A percentile compares a stretch with the other conserved stretches of the same genome.
Evolutionary conservation across 2,329 filamentous ascomycete species (phyloP).

Genomic region (Exophiala calicioides): DNA sequence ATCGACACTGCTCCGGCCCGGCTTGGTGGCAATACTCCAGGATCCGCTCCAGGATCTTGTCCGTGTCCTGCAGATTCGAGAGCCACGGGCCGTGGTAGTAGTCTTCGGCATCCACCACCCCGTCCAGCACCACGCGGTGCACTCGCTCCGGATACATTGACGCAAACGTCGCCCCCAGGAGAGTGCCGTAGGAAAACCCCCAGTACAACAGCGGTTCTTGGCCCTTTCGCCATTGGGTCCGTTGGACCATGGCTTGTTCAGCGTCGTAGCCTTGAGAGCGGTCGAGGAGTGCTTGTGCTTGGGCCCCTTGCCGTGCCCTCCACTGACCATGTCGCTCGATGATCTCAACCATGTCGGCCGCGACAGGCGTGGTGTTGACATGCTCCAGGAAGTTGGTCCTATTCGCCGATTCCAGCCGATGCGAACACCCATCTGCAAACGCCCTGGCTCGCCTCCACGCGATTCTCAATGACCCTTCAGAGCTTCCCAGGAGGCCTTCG

Average conservation of each 20-base stretch:
- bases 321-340: constrained; percentile 38
- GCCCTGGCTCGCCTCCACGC: constrained; percentile 16
- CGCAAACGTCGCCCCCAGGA: constrained; percentile 17
- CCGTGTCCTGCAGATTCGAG: constrained; percentile 22
- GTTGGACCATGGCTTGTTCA: constrained; percentile 28
- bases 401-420: constrained; percentile 6
- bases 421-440: constrained; percentile 13
- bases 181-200: constrained; percentile 19
- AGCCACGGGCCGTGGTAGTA: constrained; percentile 21
- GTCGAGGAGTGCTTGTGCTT: constrained; percentile 45
- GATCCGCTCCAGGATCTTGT: constrained; percentile 46
- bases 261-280: constrained; percentile 51
- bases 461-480: constrained; percentile 10
- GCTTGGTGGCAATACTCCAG: constrained; percentile 55
- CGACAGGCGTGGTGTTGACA: constrained; percentile 36
- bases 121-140: constrained; percentile 14
- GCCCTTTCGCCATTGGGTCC: constrained; percentile 56
- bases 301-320: constrained; percentile 42
- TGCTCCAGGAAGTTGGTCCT: constrained; percentile 27
- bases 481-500: constrained; percentile 17
- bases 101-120: constrained; percentile 15
- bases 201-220: constrained; percentile 22
- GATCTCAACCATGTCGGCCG: constrained; percentile 39
- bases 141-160: constrained; percentile 18
- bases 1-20: constrained; percentile 34